These are phyloP conservation scores for Calonectria multiphialidica DNA, from an alignment of 2,329 filamentous ascomycete species.

Conservation along the genomic window DNA sequence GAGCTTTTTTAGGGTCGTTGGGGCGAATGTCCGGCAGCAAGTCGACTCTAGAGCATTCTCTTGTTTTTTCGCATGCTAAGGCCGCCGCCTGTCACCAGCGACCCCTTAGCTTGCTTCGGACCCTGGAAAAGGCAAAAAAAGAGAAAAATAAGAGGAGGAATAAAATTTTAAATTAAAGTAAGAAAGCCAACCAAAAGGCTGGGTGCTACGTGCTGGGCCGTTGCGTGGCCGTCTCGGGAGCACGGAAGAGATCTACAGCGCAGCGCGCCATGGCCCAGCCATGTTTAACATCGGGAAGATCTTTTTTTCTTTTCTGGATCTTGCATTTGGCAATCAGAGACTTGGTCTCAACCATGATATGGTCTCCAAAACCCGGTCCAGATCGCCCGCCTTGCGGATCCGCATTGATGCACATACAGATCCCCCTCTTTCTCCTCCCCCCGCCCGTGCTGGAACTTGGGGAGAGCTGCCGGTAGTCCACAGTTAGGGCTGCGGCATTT, in stretches of 20 bases:
- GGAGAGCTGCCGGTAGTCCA: background rate
- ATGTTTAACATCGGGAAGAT: background rate
- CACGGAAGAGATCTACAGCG: background rate
- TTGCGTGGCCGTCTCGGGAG: background rate
- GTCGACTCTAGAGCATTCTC: background rate
- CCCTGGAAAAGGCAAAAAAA: background rate
- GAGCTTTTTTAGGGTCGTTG: background rate
- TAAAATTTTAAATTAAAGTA: background rate
- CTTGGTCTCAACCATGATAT: background rate
- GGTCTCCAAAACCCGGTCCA: too few relatives aligned
- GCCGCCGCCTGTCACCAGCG: background rate
- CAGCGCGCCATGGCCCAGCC: background rate
- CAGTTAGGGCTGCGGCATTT: slow-evolving; percentile 20
- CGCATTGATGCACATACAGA: background rate
- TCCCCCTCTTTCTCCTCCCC: background rate
- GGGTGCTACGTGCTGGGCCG: too few relatives aligned
- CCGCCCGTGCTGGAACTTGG: background rate
- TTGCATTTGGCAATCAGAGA: background rate
- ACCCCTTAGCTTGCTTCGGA: background rate
- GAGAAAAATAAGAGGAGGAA: background rate
- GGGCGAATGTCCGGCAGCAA: background rate
- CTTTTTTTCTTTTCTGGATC: background rate
- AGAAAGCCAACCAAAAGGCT: background rate
- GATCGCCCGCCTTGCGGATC: background rate
- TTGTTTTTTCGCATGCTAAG: background rate